Base-by-base conservation (phyloP, 1,139 yeast genomes). In the Blastobotrys persicus region DNA sequence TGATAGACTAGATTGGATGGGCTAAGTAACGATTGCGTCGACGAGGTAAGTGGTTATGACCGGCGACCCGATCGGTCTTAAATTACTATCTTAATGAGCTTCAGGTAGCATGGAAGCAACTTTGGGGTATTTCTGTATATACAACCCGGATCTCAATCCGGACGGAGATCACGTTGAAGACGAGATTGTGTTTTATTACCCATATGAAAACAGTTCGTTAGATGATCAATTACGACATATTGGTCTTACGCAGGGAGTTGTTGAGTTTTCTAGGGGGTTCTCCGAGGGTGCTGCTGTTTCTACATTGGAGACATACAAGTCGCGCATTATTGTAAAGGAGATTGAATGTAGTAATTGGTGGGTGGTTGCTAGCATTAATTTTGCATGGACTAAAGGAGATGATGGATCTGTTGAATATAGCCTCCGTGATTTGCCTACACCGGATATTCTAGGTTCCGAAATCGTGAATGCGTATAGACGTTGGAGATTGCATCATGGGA, bases 201-300 rank as follows among this genome's bases (percentile, higher is more conserved):
- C 56, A 9, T 48, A 55, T 2, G 48, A 46, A 0, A 53, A 55
- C 3, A 50, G 56, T 14, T 55, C 57, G 1, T 42, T 53, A 17
- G 57, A 60, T 31, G 51, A 53, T 19, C 57, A 59, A 43, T 55
- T 64, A 13, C 48, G 64, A 23, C 59, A 62, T 31, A 59, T 64
- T 14, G 68, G 68, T 1, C 53, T 64, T 14, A 63, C 66, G 3
- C 68, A 64, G 43, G 68, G 68, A 1, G 59, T 64, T 16, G 59
- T 60, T 5, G 67, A 60, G 50, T 56, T 64, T 44, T 53, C 62
- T 18, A 54, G 59, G 33, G 65, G 59, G 18, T 61, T 64, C 46
- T 50, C 64, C 2, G 59, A 54, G 28, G 63, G 60, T 4, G 54
- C 52, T 39, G 55, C 62, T 2, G 57, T 63, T 17, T 54, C 57